Conservation (phyloP, 1,284 basidiomycete species). For the Xerocomus amazonicus region DNA sequence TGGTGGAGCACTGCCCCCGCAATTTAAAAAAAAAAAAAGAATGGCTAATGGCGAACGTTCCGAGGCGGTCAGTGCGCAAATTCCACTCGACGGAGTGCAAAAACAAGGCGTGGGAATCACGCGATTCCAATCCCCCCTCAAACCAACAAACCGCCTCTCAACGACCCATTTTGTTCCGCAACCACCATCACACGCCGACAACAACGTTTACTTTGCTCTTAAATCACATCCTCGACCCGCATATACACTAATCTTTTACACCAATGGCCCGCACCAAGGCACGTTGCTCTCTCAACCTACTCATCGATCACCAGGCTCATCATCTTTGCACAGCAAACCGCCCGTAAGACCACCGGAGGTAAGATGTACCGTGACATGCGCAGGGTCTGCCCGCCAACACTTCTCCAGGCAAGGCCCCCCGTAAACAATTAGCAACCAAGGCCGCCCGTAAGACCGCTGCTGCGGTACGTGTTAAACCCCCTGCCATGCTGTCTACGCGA, state of each 20-base stretch:
- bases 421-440: slow-evolving; percentile 91
- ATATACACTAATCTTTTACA: slow-evolving; percentile 20
- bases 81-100: slow-evolving; percentile 25
- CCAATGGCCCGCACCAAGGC: slow-evolving; percentile 77
- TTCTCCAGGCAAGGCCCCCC: slow-evolving; percentile 69
- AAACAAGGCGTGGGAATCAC: slow-evolving; percentile 32
- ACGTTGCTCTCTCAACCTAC: slow-evolving; percentile 19
- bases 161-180: slow-evolving; percentile 21
- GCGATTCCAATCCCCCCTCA: slow-evolving; percentile 13
- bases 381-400: slow-evolving; percentile 2
- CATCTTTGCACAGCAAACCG: slow-evolving; percentile 60
- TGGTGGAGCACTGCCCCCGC: not conserved
- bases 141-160: slow-evolving; percentile 25
- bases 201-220: not conserved
- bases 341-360: slow-evolving; percentile 83
- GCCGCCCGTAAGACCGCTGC: slow-evolving; percentile 81
- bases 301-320: slow-evolving; percentile 7
- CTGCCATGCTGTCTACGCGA: not conserved
- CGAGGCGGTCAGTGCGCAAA: slow-evolving; percentile 34
- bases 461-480: slow-evolving; percentile 48
- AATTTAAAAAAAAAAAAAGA: not conserved
- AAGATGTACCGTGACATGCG: slow-evolving; percentile 25
- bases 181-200: slow-evolving; percentile 31
- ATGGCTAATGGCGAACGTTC: slow-evolving; percentile 21
- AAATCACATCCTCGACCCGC: slow-evolving; percentile 24